These are phyloP conservation scores for Casuarina glauca DNA, from an alignment of 306 rosid genomes.

Conservation along the genomic window DNA sequence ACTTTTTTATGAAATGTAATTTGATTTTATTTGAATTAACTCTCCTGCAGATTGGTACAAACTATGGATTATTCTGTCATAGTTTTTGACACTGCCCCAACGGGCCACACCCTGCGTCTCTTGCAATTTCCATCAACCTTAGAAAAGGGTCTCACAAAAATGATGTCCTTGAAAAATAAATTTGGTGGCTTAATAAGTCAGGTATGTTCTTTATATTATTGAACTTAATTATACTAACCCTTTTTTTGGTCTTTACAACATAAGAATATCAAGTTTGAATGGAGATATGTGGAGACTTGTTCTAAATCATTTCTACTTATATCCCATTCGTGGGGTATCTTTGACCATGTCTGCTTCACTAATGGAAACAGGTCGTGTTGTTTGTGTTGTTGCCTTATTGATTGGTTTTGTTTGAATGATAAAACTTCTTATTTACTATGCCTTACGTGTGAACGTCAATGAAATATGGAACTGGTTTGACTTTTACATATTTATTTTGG, in stretches of 20 bases:
- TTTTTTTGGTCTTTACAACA: conserved; percentile 13
- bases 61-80: conserved; percentile 98
- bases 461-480: background rate
- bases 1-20: background rate
- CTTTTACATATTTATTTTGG: background rate
- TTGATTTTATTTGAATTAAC: conserved; percentile 16
- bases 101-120: conserved; percentile 93
- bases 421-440: background rate
- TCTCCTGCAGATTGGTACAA: conserved; percentile 84
- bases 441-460: background rate
- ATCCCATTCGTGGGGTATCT: conserved; percentile 14
- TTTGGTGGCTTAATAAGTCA: conserved; percentile 88
- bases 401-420: conserved; percentile 9
- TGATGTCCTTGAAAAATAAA: conserved; percentile 93
- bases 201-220: conserved; percentile 46
- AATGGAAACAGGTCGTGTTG: background rate
- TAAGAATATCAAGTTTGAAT: too few relatives aligned
- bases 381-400: background rate
- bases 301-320: background rate
- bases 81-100: conserved; percentile 98
- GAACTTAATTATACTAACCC: background rate
- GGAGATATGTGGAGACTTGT: background rate
- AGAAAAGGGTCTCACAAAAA: conserved; percentile 92
- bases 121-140: conserved; percentile 94
- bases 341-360: background rate